These are phyloP conservation scores for Austroboletus niveus DNA, from an alignment of 1,284 basidiomycete genomes.

Conservation along the genomic window DNA sequence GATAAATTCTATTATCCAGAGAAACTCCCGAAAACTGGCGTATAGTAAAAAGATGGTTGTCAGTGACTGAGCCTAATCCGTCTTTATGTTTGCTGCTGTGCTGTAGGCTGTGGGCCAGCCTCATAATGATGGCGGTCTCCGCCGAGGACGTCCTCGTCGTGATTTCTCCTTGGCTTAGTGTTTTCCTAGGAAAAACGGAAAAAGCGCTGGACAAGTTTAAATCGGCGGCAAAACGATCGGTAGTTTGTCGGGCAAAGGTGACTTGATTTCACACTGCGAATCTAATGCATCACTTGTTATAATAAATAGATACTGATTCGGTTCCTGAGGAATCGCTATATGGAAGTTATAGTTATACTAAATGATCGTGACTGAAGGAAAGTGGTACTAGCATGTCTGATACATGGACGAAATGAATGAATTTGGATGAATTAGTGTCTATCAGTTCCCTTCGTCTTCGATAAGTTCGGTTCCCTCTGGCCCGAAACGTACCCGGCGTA, in stretches of 20 bases:
- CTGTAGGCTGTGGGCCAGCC: no score
- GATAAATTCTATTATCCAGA: no score
- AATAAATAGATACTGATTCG: conserved; percentile 12
- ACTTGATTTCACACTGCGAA: background rate
- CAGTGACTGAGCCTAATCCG: no score
- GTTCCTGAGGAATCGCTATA: conserved; percentile 18
- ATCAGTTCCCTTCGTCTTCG: background rate
- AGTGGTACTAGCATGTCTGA: background rate
- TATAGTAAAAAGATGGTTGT: no score
- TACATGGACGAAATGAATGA: background rate
- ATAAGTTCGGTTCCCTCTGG: conserved; percentile 24
- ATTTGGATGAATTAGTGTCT: background rate
- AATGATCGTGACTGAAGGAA: background rate
- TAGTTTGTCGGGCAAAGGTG: no score
- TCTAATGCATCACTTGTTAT: background rate
- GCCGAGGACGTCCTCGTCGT: no score
- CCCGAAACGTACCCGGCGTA: conserved; percentile 9
- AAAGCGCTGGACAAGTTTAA: background rate
- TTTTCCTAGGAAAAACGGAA: background rate
- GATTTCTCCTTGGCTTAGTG: no score
- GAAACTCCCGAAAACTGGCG: no score
- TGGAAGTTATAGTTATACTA: background rate
- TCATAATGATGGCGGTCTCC: no score
- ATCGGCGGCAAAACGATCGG: no score
- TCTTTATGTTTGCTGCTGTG: no score